phyloP scores from a whole-genome alignment of 108 stramenopile species.

The Pinguiococcus pyrenoidosus region DNA sequence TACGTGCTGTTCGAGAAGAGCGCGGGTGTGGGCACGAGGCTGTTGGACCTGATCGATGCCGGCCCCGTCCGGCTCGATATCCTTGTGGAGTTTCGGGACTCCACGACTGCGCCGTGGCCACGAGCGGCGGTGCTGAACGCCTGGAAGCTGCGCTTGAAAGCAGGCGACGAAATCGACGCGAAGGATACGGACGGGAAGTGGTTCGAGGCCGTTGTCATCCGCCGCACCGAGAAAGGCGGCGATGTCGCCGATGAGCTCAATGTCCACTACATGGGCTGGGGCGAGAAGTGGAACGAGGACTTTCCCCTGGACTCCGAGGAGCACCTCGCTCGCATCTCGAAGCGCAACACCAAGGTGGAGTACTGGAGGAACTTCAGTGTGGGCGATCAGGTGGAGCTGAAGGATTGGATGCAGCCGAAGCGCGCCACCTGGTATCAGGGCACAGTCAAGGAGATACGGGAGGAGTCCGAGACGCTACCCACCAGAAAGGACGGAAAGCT shows the following conservation, averaged over 20 bases:
- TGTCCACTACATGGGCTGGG: neutral
- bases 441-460: neutral
- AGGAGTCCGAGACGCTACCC: neutral
- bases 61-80: neutral
- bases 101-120: no score
- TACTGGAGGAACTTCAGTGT: neutral
- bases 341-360: neutral
- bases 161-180: neutral
- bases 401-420: no score
- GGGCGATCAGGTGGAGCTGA: neutral
- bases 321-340: neutral
- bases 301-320: neutral
- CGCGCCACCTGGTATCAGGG: neutral
- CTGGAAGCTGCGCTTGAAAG: neutral
- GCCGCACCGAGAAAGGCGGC: neutral
- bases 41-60: neutral
- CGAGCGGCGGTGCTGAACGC: no score
- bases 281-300: neutral
- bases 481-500: no score
- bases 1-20: neutral
- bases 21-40: neutral
- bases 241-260: neutral
- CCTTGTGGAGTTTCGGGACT: neutral
- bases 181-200: neutral
- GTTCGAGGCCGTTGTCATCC: neutral